Evolutionary conservation across 345 rosid genomes (phyloP), one percentile per base, ranked within the genome.

Genomic region (Citrus glauca): DNA sequence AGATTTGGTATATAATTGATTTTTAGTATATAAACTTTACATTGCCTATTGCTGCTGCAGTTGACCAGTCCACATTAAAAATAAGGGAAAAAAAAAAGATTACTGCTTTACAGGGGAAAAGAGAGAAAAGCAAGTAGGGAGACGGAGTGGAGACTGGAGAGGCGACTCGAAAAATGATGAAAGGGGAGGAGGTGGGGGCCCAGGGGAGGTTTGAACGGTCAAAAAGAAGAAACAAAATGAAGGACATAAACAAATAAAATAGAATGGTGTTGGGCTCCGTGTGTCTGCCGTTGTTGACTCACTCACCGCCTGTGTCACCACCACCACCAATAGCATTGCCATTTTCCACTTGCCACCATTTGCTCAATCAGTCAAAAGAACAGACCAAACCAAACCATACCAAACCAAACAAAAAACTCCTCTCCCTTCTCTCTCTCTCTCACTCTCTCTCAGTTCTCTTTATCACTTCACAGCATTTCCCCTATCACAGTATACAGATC

Each of bases 201-300:
- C 4, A 25, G 60, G 7, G 56, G 55, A 2, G n/a, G 86, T 81
- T 86, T 89, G 94, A 90, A 86, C 75, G 92, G 94, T 90, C 94
- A 90, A 89, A 90, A 90, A 81, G 86, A 59, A 77, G 66, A 50
- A 72, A 63, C 77, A n/a, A 63, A 35, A 45, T 10, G 50, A 45
- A 45, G 4, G 50, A 45, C 50, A 13, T 0, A 45, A 45, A 45
- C 4, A 13, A 45, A 45, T 13, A 11, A 11, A 45, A 11, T 13
- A 45, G 50, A 3, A 45, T 45, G 50, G 50, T 3, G 50, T 78
- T 84, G 81, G 82, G 87, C 80, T 78, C 72, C 65, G 69, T 77
- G 65, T 77, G 61, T 81, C 80, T 82, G 82, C 16, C 0, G 50
- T 45, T 45, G 50, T 45, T 45, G 50, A 45, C 50, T 45, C 50